phyloP scores from a whole-genome alignment of 257 asterid species.

The Petrea volubilis region DNA sequence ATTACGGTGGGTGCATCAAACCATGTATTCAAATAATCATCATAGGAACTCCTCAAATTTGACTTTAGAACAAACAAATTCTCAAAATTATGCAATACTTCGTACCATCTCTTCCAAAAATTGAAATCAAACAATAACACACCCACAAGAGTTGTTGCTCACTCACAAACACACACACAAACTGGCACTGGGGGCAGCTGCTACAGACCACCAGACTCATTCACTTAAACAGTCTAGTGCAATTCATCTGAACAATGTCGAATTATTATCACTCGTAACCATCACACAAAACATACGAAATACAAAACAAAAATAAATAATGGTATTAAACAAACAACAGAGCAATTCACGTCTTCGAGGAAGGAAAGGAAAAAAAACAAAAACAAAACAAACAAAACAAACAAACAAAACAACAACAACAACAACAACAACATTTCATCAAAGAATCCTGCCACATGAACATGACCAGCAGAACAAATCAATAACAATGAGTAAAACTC shows the following conservation, averaged over 20 bases:
- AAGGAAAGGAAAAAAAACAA: neutral
- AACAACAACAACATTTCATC: neutral
- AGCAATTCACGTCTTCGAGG: neutral
- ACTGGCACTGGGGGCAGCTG: slow-evolving; percentile 13
- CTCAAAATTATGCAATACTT: neutral
- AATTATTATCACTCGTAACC: neutral
- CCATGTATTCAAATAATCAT: neutral
- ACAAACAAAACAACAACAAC: neutral
- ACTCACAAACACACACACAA: neutral
- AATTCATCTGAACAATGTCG: neutral
- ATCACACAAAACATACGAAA: neutral
- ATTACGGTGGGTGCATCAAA: neutral
- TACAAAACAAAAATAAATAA: slow-evolving; percentile 1
- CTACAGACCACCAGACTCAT: slow-evolving; percentile 12
- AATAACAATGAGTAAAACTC: slow-evolving; percentile 14
- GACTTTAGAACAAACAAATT: neutral
- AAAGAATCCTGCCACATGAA: slow-evolving; percentile 10
- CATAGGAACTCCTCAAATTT: neutral
- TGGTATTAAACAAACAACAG: neutral
- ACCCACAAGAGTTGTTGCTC: neutral
- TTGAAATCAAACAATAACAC: slow-evolving; percentile 18
- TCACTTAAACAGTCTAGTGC: neutral
- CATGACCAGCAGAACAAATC: slow-evolving; percentile 21
- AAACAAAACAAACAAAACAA: neutral
- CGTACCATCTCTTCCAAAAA: slow-evolving; percentile 15